Conservation (phyloP, 2,329 filamentous ascomycete genomes). For the Fusarium xyrophilum region DNA sequence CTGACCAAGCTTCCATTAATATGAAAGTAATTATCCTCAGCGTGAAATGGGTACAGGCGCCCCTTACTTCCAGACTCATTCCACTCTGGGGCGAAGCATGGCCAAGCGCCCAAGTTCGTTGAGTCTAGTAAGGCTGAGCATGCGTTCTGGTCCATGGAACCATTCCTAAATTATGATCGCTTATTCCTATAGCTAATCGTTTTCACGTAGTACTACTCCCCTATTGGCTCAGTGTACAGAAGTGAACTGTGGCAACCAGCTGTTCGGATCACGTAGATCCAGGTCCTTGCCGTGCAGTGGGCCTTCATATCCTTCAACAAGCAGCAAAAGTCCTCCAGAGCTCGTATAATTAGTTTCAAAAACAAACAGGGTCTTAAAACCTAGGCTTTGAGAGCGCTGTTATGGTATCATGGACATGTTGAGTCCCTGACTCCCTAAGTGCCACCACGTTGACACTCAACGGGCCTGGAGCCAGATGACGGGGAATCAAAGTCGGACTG, state of each 20-base stretch:
- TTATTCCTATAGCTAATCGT: accelerated
- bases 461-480: accelerated
- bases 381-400: background rate
- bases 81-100: background rate
- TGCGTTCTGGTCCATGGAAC: background rate
- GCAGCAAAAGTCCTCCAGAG: background rate
- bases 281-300: background rate
- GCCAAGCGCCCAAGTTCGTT: background rate
- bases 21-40: background rate
- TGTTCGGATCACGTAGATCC: background rate
- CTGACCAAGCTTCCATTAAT: background rate
- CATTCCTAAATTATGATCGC: background rate
- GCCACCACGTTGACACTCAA: background rate
- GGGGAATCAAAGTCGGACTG: accelerated
- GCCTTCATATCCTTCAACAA: background rate
- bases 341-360: accelerated
- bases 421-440: background rate
- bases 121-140: background rate
- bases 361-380: too few relatives aligned
- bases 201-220: background rate
- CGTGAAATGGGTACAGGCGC: background rate
- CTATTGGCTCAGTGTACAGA: background rate
- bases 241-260: background rate
- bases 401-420: too few relatives aligned
- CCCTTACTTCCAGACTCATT: background rate